Evolutionary conservation across 345 rosid species (phyloP), one percentile per base, ranked within the genome.

Genomic region (Populus ilicifolia): DNA sequence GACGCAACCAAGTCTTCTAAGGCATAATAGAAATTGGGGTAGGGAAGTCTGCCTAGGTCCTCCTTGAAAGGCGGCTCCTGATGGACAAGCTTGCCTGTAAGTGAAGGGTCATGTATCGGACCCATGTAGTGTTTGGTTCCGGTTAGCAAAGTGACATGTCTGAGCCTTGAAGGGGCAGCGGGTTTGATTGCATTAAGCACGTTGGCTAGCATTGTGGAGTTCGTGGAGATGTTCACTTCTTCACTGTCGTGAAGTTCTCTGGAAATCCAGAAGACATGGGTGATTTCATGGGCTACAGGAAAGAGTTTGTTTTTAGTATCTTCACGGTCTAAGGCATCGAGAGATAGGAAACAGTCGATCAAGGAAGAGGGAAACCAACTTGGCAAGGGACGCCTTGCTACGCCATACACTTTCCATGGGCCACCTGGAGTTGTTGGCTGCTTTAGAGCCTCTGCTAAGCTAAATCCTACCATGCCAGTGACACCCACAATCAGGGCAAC

Each of bases 21-120:
- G 14, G 83, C 82, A 20, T 85, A 83, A 77, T 86, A 88, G n/a
- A 88, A 86, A 50, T 88, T 83, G 0, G 86, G 87, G 71, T 82
- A 82, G 0, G 86, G 88, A 13, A 83, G 77, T 20, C 87, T 76
- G 38, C 84, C 84, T 17, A 35, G 12, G 2, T 83, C 82, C 63
- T 88, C 87, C 0, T 11, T 38, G 30, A 83, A 88, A 1, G 87
- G 91, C 8, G 88, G 77, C 1, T 81, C 86, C 1, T 77, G 88
- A 5, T 77, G 59, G 10, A 81, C 11, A 23, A 79, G 74, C 39
- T 65, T 18, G 54, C 38, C 35, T 0, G 61, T 59, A 13, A 65
- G 52, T 14, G 29, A 8, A 1, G 62, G 77, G 16, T 84, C 78
- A 23, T 0, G 7, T 21, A 84, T 21, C 0, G 85, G 88, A 12